A percentile compares a stretch with the other conserved stretches of the same genome.
phyloP scores from a whole-genome alignment of 1,284 basidiomycete genomes.

The Tilletia caries region DNA sequence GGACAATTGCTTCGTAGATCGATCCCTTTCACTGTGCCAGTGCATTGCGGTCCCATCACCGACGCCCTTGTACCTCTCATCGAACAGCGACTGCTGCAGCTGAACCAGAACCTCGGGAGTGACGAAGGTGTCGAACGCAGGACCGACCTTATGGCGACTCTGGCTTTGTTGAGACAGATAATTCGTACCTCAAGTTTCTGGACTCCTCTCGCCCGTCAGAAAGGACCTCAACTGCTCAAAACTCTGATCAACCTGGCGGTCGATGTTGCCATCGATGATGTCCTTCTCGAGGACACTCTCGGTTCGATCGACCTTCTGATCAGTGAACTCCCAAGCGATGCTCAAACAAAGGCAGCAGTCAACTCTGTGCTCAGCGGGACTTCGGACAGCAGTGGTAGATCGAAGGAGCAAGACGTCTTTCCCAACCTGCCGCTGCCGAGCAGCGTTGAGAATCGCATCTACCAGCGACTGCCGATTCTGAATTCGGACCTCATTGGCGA shows the following conservation, averaged over 20 bases:
- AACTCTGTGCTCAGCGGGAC: background rate
- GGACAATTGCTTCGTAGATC: background rate
- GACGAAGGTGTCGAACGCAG: too few relatives aligned
- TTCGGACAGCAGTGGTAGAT: too few relatives aligned
- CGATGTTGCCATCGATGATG: background rate
- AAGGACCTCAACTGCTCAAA: background rate
- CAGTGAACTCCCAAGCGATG: slow-evolving; percentile 34
- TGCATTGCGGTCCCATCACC: too few relatives aligned
- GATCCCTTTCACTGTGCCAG: background rate
- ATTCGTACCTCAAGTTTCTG: slow-evolving; percentile 9
- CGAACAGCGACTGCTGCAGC: too few relatives aligned
- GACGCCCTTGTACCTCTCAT: too few relatives aligned
- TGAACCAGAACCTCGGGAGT: too few relatives aligned
- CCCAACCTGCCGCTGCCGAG: background rate
- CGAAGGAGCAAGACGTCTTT: background rate
- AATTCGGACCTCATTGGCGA: background rate
- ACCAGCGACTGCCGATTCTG: background rate
- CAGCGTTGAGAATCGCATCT: background rate
- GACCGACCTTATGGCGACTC: background rate
- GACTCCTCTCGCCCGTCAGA: background rate
- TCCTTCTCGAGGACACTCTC: slow-evolving; percentile 2
- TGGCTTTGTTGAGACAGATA: background rate
- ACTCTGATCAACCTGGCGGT: background rate
- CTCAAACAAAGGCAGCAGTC: slow-evolving; percentile 23
- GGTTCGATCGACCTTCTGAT: slow-evolving; percentile 37